Percentiles rank a stretch among this genome's conserved stretches.
These are phyloP conservation scores for Penicillium digitatum DNA, from an alignment of 2,329 filamentous ascomycete species.

Conservation along the genomic window DNA sequence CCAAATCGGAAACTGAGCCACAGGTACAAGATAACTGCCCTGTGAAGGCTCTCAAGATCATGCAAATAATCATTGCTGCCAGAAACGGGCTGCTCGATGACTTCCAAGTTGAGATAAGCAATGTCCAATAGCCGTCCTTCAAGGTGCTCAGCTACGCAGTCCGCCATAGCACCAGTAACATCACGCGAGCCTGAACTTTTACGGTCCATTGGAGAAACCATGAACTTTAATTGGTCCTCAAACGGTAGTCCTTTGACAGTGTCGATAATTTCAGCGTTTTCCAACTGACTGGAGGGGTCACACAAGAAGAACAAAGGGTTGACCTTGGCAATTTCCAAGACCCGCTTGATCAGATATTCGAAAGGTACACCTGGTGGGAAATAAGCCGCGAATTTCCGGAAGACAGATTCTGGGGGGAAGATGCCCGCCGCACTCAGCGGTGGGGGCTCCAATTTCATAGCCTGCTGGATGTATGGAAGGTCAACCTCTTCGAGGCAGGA, in stretches of 20 bases:
- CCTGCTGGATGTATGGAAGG: constrained; percentile 57
- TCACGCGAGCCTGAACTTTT: constrained; percentile 42
- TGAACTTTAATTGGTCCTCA: constrained; percentile 70
- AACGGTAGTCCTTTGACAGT: constrained; percentile 63
- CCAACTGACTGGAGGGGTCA: constrained; percentile 57
- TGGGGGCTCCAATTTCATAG: constrained; percentile 61
- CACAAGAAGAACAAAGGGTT: constrained; percentile 69
- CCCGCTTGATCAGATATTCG: constrained; percentile 71
- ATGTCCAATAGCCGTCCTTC: constrained; percentile 70
- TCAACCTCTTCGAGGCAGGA: constrained; percentile 73
- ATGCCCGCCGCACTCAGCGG: constrained; percentile 70
- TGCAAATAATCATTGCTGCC: constrained; percentile 57
- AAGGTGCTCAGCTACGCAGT: constrained; percentile 63
- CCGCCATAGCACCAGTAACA: constrained; percentile 62
- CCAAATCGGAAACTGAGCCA: constrained; percentile 91
- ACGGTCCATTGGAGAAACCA: constrained; percentile 64
- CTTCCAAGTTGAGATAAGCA: constrained; percentile 64
- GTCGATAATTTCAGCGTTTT: constrained; percentile 72
- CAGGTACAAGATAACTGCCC: constrained; percentile 75
- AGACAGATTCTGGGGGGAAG: constrained; percentile 63
- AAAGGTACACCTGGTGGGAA: constrained; percentile 79
- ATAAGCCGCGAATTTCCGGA: constrained; percentile 74
- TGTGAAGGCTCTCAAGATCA: constrained; percentile 73
- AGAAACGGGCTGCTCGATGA: constrained; percentile 58
- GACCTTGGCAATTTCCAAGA: constrained; percentile 65